Percentiles rank a stretch among this genome's conserved stretches.
These are phyloP conservation scores for Manihot esculenta DNA, from an alignment of 441 rosid species.

Conservation along the genomic window DNA sequence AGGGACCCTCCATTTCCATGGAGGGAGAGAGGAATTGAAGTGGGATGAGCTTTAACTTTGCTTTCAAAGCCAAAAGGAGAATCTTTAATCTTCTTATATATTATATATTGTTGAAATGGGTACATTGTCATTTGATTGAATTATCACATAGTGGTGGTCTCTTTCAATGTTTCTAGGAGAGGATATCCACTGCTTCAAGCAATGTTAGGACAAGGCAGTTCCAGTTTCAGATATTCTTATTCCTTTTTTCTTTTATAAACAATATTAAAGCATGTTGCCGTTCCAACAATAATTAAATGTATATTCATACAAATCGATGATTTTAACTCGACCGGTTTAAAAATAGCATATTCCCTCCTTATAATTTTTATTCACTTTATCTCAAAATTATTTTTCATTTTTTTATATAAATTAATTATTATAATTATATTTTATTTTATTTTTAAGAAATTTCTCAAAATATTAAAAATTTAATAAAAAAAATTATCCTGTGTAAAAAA, in stretches of 20 bases:
- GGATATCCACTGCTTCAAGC: neutral
- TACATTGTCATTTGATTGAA: slow-evolving; percentile 17
- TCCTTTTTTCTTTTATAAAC: neutral
- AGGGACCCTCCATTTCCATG: slow-evolving; percentile 2
- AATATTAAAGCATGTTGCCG: too few relatives aligned
- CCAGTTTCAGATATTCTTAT: neutral
- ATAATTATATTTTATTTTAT: too few relatives aligned
- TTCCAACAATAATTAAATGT: too few relatives aligned
- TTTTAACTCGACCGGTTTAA: too few relatives aligned
- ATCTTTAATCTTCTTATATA: slow-evolving; percentile 31
- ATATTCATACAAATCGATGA: too few relatives aligned
- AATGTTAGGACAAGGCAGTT: neutral
- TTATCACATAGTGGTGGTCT: slow-evolving; percentile 16
- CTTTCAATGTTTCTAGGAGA: neutral
- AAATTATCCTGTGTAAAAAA: too few relatives aligned
- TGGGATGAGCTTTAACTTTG: slow-evolving; percentile 36
- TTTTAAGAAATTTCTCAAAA: too few relatives aligned
- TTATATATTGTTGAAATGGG: slow-evolving; percentile 16
- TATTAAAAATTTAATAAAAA: too few relatives aligned
- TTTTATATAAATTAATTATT: too few relatives aligned
- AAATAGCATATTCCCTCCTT: too few relatives aligned
- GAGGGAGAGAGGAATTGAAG: slow-evolving; percentile 19
- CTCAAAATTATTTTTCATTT: too few relatives aligned
- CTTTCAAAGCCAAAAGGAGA: slow-evolving; percentile 36
- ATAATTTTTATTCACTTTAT: too few relatives aligned